Percentiles rank a stretch among this genome's conserved stretches.
phyloP scores from a whole-genome alignment of 805 yeast species.

The Maudiozyma saulgeensis region DNA sequence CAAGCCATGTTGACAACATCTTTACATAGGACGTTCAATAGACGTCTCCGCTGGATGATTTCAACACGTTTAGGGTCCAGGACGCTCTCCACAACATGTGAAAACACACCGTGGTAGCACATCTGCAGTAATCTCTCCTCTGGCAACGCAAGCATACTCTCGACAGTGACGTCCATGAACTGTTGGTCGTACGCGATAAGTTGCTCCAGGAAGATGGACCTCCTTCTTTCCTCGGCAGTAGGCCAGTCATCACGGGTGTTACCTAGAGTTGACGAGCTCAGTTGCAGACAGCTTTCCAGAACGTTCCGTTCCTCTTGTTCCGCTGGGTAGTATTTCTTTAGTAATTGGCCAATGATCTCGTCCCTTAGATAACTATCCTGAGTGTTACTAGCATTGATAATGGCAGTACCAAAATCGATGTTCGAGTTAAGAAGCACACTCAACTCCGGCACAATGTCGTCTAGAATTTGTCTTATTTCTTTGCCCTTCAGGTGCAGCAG shows the following conservation, averaged over 20 bases:
- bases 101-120: constrained; percentile 84
- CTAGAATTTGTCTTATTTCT: constrained; percentile 55
- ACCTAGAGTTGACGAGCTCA: constrained; percentile 66
- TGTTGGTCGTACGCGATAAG: constrained; percentile 57
- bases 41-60: constrained; percentile 49
- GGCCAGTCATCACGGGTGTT: constrained; percentile 87
- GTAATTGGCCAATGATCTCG: constrained; percentile 43
- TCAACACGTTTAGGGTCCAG: constrained; percentile 42
- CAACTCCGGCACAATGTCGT: constrained; percentile 57
- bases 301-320: constrained; percentile 36
- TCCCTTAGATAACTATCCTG: constrained; percentile 51
- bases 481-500: constrained; percentile 53
- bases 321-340: constrained; percentile 36
- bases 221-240: constrained; percentile 77
- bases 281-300: constrained; percentile 56
- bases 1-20: constrained; percentile 56
- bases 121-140: constrained; percentile 55
- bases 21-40: constrained; percentile 56
- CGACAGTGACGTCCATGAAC: constrained; percentile 49
- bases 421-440: constrained; percentile 53
- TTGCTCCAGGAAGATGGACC: constrained; percentile 65
- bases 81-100: constrained; percentile 73
- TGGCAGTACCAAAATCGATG: constrained; percentile 56
- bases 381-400: constrained; percentile 55
- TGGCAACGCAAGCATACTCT: constrained; percentile 51